Evolutionary conservation across 352 stramenopile species (phyloP).

Genomic region (Globisporangium cederbergense): DNA sequence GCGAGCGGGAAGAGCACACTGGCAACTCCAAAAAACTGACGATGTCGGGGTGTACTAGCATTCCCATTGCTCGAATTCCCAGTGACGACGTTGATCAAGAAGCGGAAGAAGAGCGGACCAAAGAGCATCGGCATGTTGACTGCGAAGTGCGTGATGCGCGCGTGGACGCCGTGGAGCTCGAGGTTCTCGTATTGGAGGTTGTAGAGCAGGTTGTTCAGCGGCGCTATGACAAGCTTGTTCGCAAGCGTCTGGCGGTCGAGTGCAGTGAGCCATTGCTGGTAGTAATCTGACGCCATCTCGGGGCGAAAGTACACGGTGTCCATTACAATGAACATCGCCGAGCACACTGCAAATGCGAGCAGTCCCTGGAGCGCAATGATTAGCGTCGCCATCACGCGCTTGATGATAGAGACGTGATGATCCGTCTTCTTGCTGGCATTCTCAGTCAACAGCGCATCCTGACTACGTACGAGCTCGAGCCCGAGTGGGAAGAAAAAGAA

Average conservation of each 20-base stretch:
- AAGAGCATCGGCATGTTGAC: conserved; percentile 95
- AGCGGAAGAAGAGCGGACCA: conserved; percentile 74
- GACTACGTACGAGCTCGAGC: conserved; percentile 54
- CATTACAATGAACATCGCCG: conserved; percentile 30
- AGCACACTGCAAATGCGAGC: conserved; percentile 36
- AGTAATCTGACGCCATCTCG: conserved; percentile 14
- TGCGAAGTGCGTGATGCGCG: conserved; percentile 76
- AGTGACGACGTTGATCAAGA: conserved; percentile 31
- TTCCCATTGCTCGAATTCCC: conserved; percentile 10
- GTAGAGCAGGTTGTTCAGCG: conserved; percentile 90
- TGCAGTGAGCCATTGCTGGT: not conserved
- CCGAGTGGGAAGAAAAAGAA: conserved; percentile 79
- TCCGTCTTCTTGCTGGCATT: conserved; percentile 31
- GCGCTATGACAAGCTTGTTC: conserved; percentile 44
- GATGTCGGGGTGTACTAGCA: not conserved
- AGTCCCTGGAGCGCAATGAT: conserved; percentile 42
- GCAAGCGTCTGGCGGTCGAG: conserved; percentile 1
- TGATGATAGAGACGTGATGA: not conserved
- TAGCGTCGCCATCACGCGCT: conserved; percentile 25
- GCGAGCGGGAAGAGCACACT: conserved; percentile 69
- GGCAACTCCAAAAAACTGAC: conserved; percentile 23
- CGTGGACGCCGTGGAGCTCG: conserved; percentile 89
- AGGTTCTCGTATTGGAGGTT: conserved; percentile 91
- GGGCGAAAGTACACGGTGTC: conserved; percentile 64
- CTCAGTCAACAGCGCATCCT: conserved; percentile 36